Evolutionary conservation across 1,284 basidiomycete species (phyloP).

Genomic region (Neonothopanus nambi): DNA sequence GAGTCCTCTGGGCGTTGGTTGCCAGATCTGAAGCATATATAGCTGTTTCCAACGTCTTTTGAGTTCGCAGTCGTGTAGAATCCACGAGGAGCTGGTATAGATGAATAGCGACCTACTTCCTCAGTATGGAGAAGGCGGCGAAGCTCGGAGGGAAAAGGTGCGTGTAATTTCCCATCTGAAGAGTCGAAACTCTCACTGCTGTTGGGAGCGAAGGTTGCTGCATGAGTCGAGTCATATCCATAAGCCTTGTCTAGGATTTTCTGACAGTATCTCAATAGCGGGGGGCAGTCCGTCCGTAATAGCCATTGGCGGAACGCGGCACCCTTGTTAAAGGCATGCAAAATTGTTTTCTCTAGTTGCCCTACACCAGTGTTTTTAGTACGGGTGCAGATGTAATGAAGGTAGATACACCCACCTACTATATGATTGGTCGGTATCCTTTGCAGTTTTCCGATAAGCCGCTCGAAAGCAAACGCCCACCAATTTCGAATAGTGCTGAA

Average conservation of each 20-base stretch:
- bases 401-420: not conserved
- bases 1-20: not conserved
- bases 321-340: constrained; percentile 1
- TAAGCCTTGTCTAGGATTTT: constrained; percentile 1
- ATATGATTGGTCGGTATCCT: constrained; percentile 2
- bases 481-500: constrained; percentile 5
- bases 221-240: not conserved
- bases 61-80: no score
- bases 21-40: not conserved
- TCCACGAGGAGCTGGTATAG: no score
- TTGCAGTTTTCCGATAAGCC: constrained; percentile 4
- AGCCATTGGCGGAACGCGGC: constrained; percentile 9
- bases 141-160: not conserved
- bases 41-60: constrained; percentile 8
- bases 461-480: constrained; percentile 6
- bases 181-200: not conserved
- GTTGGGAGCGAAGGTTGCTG: no score
- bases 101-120: not conserved
- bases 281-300: constrained; percentile 5
- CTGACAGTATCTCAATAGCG: constrained; percentile 1
- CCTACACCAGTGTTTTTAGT: not conserved
- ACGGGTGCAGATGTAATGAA: not conserved
- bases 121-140: not conserved
- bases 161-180: not conserved
- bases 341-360: constrained; percentile 9